Evolutionary conservation across 441 rosid genomes (phyloP).

Genomic region (Manihot esculenta): DNA sequence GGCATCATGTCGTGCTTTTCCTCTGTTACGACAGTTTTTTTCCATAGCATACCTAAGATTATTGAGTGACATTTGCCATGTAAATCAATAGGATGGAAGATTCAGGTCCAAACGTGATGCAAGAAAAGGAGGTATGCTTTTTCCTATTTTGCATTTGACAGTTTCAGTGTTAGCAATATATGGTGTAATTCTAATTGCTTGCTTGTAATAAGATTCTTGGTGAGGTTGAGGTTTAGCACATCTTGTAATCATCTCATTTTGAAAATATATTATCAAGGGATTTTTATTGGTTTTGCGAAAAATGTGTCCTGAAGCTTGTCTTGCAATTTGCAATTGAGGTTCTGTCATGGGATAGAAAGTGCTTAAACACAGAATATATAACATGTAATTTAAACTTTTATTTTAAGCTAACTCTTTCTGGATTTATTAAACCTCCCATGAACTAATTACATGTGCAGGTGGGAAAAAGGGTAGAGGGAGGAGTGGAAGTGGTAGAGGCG

Average conservation of each 20-base stretch:
- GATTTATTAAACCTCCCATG: conserved; percentile 5
- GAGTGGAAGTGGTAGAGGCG: conserved; percentile 77
- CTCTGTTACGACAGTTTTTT: not conserved
- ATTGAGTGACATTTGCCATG: conserved; percentile 43
- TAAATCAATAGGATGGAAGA: conserved; percentile 85
- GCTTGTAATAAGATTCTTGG: not conserved
- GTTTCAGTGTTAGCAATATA: not conserved
- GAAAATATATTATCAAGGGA: not conserved
- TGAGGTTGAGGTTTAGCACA: not conserved
- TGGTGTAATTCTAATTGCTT: conserved; percentile 4
- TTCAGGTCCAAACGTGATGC: conserved; percentile 96
- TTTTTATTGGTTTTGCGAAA: not conserved
- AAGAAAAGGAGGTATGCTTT: conserved; percentile 89
- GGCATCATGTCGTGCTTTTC: conserved; percentile 3
- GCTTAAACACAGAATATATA: too few relatives aligned
- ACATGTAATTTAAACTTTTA: not conserved
- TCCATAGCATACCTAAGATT: not conserved
- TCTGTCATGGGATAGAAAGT: not conserved
- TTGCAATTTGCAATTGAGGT: not conserved
- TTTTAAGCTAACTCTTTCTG: not conserved
- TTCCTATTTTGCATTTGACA: conserved; percentile 15
- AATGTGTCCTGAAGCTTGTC: not conserved
- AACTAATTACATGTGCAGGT: conserved; percentile 48
- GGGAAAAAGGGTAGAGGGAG: conserved; percentile 78
- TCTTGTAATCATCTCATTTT: too few relatives aligned